phyloP scores from a whole-genome alignment of 345 rosid genomes.

The Laguncularia racemosa region DNA sequence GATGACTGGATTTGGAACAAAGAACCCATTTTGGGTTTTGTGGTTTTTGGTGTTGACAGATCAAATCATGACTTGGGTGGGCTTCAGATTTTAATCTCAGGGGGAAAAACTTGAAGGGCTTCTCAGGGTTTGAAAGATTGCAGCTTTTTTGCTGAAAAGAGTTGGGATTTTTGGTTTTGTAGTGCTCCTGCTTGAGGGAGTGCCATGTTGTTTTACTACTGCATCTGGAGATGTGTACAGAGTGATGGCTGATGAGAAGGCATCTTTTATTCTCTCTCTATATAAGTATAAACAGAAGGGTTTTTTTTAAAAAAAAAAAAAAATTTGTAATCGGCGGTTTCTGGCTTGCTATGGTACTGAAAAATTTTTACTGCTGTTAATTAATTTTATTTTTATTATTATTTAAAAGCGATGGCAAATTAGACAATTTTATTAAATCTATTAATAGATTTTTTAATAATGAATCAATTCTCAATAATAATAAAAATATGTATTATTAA shows the following conservation, averaged over 20 bases:
- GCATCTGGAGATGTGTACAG: conserved; percentile 7
- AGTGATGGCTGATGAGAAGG: background rate
- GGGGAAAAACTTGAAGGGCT: conserved; percentile 10
- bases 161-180: background rate
- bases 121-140: background rate
- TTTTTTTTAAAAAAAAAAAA: background rate
- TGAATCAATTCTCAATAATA: too few species aligned
- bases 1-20: conserved; percentile 20
- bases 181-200: background rate
- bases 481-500: too few species aligned
- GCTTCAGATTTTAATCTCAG: conserved; percentile 12
- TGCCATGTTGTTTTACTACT: conserved; percentile 6
- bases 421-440: too few species aligned
- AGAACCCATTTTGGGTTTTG: conserved; percentile 30
- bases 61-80: conserved; percentile 43
- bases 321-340: background rate
- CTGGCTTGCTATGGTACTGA: too few species aligned
- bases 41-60: conserved; percentile 18
- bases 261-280: background rate
- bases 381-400: too few species aligned
- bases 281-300: background rate
- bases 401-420: too few species aligned
- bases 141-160: background rate
- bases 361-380: too few species aligned
- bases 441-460: too few species aligned